Evolutionary conservation across 768 basidiomycete species (phyloP).

Genomic region (Lanmaoa rubissima): DNA sequence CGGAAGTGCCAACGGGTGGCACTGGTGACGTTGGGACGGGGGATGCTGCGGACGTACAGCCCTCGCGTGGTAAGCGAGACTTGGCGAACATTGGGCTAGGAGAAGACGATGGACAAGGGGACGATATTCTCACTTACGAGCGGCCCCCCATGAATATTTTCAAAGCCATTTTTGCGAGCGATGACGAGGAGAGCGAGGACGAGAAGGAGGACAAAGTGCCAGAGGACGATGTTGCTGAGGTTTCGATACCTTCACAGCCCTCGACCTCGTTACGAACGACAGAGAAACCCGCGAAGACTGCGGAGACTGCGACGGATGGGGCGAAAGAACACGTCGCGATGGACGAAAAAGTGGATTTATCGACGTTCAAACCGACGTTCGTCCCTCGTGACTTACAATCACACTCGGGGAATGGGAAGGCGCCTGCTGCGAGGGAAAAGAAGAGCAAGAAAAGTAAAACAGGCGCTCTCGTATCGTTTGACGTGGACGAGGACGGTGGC

Average conservation of each 20-base stretch:
- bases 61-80: constrained; percentile 44
- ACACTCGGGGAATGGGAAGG: constrained; percentile 44
- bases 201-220: constrained; percentile 42
- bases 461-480: constrained; percentile 67
- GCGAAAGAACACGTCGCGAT: not conserved
- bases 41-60: not conserved
- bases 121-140: constrained; percentile 84
- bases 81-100: constrained; percentile 85
- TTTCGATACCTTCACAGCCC: constrained; percentile 8
- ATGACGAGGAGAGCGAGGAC: constrained; percentile 82
- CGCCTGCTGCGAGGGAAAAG: constrained; percentile 44
- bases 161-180: constrained; percentile 97
- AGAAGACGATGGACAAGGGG: constrained; percentile 87
- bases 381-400: constrained; percentile 48
- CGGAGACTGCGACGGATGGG: not conserved
- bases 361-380: constrained; percentile 89
- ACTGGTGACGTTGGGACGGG: not conserved
- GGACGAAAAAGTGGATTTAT: constrained; percentile 45
- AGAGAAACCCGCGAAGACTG: not conserved
- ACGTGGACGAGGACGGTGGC: constrained; percentile 62
- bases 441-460: constrained; percentile 47
- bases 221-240: constrained; percentile 4
- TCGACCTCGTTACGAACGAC: constrained; percentile 7
- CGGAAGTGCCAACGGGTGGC: not conserved
- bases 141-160: constrained; percentile 91